Evolutionary conservation across 2,329 filamentous ascomycete genomes (phyloP), one percentile per base, ranked within the genome.

Genomic region (Fusarium goolgardi): DNA sequence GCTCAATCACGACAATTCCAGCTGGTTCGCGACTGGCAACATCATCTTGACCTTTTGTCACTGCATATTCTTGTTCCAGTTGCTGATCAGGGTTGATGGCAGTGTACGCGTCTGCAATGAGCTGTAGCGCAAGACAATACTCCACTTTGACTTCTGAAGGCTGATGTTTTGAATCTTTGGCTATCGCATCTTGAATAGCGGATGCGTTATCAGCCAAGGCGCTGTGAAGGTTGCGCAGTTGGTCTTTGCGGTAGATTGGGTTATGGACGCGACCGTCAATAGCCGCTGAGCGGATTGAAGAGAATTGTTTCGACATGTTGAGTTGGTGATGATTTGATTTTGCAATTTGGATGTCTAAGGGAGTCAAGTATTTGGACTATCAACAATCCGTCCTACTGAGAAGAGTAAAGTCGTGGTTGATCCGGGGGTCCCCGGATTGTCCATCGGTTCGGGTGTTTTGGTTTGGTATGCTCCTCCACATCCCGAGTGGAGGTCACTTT

Each of bases 91-190:
- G 69, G 23, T 71, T 45, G 13, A 72, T 61, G 3, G 65, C 32
- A 0, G 35, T 50, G 20, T 67, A 69, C 0, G 67, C 67, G 11
- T 70, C 56, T 1, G 56, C 52, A 9, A 72, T 66, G 5, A 47
- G 55, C 6, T 72, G 65, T 3, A 72, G 5, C 6, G 70, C 65
- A 31, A 72, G 70, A 55, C 60, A 72, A 31, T 69, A 72, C 44
- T 72, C 70, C 18, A 62, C 59, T 11, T 72, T 68, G 3, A 72
- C 54, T 37, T 72, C 70, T 5, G 61, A 65, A 29, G 57, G 25
- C 3, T 57, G 60, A 12, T 68, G 41, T 8, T 29, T 63, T 1
- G 70, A 67, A 44, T 72, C 70, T 5, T 65, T 69, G 12, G 57
- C 20, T 32, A 72, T 72, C 6, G 70, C 65, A 16, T 70, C 65